phyloP scores from a whole-genome alignment of 345 rosid genomes.

The Moringa oleifera region DNA sequence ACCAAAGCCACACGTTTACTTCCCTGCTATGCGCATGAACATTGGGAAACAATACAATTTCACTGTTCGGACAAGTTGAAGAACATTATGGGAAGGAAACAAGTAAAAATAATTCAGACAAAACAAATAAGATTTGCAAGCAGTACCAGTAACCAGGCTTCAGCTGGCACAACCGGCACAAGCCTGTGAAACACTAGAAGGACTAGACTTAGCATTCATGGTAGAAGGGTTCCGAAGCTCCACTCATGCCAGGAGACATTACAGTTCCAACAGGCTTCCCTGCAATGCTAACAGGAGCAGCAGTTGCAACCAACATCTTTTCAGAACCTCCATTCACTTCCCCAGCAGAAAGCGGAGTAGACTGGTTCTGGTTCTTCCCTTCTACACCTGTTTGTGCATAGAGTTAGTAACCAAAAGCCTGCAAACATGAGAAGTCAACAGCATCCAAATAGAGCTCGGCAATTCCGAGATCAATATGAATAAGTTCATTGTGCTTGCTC shows the following conservation, averaged over 20 bases:
- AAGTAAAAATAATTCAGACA: background rate
- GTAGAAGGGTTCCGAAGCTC: constrained; percentile 39
- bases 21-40: constrained; percentile 4
- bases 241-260: constrained; percentile 34
- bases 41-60: background rate
- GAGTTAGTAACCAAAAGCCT: background rate
- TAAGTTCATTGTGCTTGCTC: too few species aligned
- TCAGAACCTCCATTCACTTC: constrained; percentile 24
- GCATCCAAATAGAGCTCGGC: too few species aligned
- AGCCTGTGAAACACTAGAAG: constrained; percentile 40
- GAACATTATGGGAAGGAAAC: background rate
- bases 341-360: constrained; percentile 24
- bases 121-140: background rate
- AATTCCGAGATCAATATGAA: too few species aligned
- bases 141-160: constrained; percentile 73
- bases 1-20: background rate
- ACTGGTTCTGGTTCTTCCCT: constrained; percentile 35
- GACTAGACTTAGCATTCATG: constrained; percentile 35
- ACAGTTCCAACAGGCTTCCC: constrained; percentile 30
- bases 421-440: background rate
- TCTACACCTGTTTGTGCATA: constrained; percentile 29
- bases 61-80: background rate
- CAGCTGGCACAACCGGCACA: constrained; percentile 55
- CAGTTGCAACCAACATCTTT: constrained; percentile 25
- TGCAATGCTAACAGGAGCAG: constrained; percentile 23